A percentile compares a stretch with the other conserved stretches of the same genome.
Conservation (phyloP, 495 filamentous ascomycete species). For the Geoglossum glabrum region DNA sequence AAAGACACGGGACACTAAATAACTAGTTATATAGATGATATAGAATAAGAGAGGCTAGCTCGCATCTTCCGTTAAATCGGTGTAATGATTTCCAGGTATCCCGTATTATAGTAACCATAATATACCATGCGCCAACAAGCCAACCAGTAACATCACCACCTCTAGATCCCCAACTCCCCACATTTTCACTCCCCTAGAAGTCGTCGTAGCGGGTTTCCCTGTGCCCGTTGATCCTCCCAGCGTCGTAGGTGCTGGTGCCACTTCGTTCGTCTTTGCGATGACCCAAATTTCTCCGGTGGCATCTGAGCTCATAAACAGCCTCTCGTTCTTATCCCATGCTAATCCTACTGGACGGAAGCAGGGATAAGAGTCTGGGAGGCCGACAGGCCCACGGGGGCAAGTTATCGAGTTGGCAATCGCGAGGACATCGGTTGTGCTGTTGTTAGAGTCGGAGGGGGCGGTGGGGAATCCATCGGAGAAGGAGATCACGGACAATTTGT, state of each 20-base stretch:
- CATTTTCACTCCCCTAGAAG: too few relatives aligned
- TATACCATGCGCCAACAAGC: too few relatives aligned
- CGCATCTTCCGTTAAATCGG: too few relatives aligned
- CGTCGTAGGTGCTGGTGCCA: background rate
- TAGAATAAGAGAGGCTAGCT: too few relatives aligned
- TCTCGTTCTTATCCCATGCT: conserved; percentile 24
- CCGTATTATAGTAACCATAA: too few relatives aligned
- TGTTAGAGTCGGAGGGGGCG: conserved; percentile 20
- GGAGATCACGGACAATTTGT: conserved; percentile 28
- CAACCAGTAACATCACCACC: too few relatives aligned
- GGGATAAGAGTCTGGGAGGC: background rate
- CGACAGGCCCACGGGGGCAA: conserved; percentile 18
- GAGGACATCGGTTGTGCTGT: conserved; percentile 28
- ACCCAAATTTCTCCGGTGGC: conserved; percentile 38
- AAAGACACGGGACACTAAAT: too few relatives aligned
- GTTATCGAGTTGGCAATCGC: conserved; percentile 22
- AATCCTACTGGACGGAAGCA: conserved; percentile 39
- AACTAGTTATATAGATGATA: too few relatives aligned
- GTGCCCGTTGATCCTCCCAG: too few relatives aligned
- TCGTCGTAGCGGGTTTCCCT: too few relatives aligned
- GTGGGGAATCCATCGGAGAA: conserved; percentile 26
- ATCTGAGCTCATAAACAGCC: conserved; percentile 37
- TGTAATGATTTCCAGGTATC: too few relatives aligned
- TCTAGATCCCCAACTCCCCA: too few relatives aligned
- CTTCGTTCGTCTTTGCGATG: conserved; percentile 11